Conservation (phyloP, 495 filamentous ascomycete genomes). For the Oidiodendron maius region DNA sequence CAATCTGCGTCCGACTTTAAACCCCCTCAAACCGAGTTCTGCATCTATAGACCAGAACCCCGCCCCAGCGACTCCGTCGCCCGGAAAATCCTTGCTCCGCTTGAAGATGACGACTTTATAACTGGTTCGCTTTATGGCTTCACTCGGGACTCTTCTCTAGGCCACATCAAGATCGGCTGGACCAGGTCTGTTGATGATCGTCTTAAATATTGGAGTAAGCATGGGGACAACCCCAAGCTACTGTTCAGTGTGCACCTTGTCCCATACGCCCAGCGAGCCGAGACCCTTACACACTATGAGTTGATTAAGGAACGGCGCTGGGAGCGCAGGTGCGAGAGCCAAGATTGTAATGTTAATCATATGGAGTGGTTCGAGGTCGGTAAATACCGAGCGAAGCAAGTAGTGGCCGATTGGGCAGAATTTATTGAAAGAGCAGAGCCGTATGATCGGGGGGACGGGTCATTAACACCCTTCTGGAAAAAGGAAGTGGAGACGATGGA, state of each 20-base stretch:
- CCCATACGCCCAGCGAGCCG: constrained; percentile 7
- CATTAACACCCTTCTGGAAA: constrained; percentile 2
- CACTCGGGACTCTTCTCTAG: constrained; percentile 5
- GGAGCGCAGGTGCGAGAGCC: constrained; percentile 8
- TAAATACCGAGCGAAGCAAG: constrained; percentile 3
- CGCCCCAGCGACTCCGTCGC: constrained; percentile 5
- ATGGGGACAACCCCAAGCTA: constrained; percentile 7
- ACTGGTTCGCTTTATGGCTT: constrained; percentile 11
- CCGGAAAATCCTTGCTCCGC: constrained; percentile 1
- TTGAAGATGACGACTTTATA: constrained; percentile 6
- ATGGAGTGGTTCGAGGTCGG: constrained; percentile 12
- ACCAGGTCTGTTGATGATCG: background rate
- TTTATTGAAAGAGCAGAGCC: constrained; percentile 12
- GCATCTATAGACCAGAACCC: constrained; percentile 1
- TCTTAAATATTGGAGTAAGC: constrained; percentile 4
- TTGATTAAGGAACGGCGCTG: constrained; percentile 14
- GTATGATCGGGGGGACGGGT: constrained; percentile 2
- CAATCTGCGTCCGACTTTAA: background rate
- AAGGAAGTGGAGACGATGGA: background rate
- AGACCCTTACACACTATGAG: constrained; percentile 13
- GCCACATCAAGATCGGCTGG: constrained; percentile 9
- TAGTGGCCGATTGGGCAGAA: constrained; percentile 9
- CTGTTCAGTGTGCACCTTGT: constrained; percentile 8
- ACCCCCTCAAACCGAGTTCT: constrained; percentile 7
- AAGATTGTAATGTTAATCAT: constrained; percentile 1